Evolutionary conservation across 2,329 filamentous ascomycete species (phyloP).

Genomic region (Fusarium sp.): DNA sequence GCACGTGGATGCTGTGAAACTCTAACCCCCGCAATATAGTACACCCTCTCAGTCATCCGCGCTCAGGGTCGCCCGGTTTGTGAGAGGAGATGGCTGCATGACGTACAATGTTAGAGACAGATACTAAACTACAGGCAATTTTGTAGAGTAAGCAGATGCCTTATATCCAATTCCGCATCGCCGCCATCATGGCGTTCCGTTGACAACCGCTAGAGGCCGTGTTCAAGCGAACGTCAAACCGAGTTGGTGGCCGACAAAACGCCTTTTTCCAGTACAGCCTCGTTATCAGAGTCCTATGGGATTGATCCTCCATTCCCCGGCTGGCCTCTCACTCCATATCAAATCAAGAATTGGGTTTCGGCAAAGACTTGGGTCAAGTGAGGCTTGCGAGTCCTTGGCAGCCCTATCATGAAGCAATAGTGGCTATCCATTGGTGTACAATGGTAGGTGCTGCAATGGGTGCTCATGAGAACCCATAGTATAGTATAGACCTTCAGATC

Average conservation of each 20-base stretch:
- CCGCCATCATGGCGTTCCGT: conserved; percentile 20
- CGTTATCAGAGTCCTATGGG: conserved; percentile 21
- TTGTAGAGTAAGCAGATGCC: background rate
- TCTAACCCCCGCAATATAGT: conserved; percentile 21
- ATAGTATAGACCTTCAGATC: background rate
- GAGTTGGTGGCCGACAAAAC: background rate
- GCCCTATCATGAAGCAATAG: conserved; percentile 2
- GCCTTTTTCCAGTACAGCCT: conserved; percentile 21
- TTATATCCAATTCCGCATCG: background rate
- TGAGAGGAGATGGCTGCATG: conserved; percentile 24
- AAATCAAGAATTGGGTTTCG: background rate
- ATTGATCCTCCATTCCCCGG: background rate
- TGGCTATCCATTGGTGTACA: background rate
- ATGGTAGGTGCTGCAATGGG: background rate
- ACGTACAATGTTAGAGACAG: conserved; percentile 12
- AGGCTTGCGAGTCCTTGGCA: conserved; percentile 11
- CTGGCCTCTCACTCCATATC: background rate
- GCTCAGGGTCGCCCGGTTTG: conserved; percentile 24
- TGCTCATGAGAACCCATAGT: background rate
- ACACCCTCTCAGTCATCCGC: conserved; percentile 12
- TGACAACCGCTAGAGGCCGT: conserved; percentile 40
- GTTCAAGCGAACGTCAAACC: conserved; percentile 13
- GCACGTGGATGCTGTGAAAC: conserved; percentile 24
- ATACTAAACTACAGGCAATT: background rate
- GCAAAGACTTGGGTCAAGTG: background rate